Evolutionary conservation across 306 rosid species (phyloP), one percentile per base, ranked within the genome.

Genomic region (Quercus engelmannii): DNA sequence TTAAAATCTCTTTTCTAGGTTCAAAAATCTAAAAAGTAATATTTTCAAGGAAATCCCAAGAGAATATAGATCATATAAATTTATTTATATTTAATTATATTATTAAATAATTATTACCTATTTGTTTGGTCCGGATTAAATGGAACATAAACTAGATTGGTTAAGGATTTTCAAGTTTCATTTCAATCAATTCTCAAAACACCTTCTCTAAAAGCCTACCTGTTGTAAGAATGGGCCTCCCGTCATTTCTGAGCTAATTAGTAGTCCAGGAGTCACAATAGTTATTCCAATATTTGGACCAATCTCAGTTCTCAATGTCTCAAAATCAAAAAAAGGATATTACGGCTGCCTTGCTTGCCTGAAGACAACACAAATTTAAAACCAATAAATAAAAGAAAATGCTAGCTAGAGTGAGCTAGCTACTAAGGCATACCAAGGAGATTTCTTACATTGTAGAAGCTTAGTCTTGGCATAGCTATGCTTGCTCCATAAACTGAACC

Each of bases 261-360:
- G 0, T 1, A 61, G 0, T 5, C 86, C 86, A 0, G 86, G 78
- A 51, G 74, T 61, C 30, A 83, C 86, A 31, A 83, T 69, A 9
- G 80, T 83, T 68, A 83, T 75, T 26, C 86, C 83, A 21, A 78
- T 74, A 2, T 33, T 49, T 3, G 30, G 4, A 20, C 80, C 83
- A 1, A 78, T 43, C 38, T 78, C 86, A 23, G 62, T 6, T 54
- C 80, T 78, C 18, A 78, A 46, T 5, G 83, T 74, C 69, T 78
- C 80, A 38, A 70, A 26, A 26, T 26, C 28, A 26, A 26, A 26
- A 74, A n/a, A 78, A 83, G 77, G 52, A 78, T 59, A 18, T 12
- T 5, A 52, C 19, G 33, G 83, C 80, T 67, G 83, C 86, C 57
- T 83, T 83, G 74, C 76, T 78, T 56, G 86, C 83, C 78, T 83